Conservation (phyloP, 495 filamentous ascomycete genomes). For the Podospora tetraspora region DNA sequence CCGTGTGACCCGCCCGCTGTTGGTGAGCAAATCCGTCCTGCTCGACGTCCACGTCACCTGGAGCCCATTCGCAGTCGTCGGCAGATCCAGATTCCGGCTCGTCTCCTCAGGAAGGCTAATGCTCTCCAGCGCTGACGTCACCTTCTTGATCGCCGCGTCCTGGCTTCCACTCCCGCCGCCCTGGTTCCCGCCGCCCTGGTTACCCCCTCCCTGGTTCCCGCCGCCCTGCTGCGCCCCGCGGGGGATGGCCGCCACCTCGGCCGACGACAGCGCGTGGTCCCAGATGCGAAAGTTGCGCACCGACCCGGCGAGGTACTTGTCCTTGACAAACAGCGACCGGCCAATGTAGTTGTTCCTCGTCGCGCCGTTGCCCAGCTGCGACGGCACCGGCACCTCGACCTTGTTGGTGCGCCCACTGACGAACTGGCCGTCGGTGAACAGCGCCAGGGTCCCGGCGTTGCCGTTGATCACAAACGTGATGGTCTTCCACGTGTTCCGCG, state of each 20-base stretch:
- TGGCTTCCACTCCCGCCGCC: not conserved
- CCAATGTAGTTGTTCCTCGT: slow-evolving; percentile 19
- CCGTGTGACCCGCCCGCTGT: slow-evolving; percentile 3
- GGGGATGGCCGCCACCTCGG: slow-evolving; percentile 8
- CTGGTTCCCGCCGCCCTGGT: not conserved
- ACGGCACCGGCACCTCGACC: slow-evolving; percentile 2
- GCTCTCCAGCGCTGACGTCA: slow-evolving; percentile 3
- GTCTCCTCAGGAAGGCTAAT: slow-evolving; percentile 8
- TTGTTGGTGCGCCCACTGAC: slow-evolving; percentile 5
- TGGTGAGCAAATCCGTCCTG: not conserved
- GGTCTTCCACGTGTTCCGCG: slow-evolving; percentile 11
- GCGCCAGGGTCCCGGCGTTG: not conserved
- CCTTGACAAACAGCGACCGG: slow-evolving; percentile 7
- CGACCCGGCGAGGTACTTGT: slow-evolving; percentile 16
- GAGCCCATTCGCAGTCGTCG: slow-evolving; percentile 11
- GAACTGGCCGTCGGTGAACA: slow-evolving; percentile 14
- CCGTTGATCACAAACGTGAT: slow-evolving; percentile 11
- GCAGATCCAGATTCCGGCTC: slow-evolving; percentile 12
- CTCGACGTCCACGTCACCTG: slow-evolving; percentile 4
- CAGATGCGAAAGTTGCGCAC: slow-evolving; percentile 16
- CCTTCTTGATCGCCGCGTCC: not conserved
- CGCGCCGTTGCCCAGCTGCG: not conserved
- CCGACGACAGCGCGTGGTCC: slow-evolving; percentile 11
- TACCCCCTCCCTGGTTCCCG: not conserved
- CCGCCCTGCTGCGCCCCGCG: slow-evolving; percentile 1